Evolutionary conservation across 1,139 yeast species (phyloP), one percentile per base, ranked within the genome.

Genomic region (Blastobotrys elegans): DNA sequence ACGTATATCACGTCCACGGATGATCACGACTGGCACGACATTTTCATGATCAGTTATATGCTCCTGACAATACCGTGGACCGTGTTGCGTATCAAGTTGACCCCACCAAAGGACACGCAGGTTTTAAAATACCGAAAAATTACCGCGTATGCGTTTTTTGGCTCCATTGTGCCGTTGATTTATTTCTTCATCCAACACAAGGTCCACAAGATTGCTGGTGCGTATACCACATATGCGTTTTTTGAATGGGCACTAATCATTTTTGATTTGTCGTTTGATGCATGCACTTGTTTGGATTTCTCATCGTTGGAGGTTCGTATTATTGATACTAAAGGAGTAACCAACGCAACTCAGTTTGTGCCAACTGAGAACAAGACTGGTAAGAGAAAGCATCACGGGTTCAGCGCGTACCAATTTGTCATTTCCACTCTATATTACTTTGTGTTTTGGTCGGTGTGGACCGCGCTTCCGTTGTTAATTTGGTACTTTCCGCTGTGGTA

Each of bases 401-500:
- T 61, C 45, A 52, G 61, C 41, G 47, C 48, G 37, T 44, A 56
- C 48, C 49, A 52, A 20, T 67, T 67, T 47, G 46, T 55, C 21
- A 56, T 66, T 7, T 58, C 63, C 17, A 53, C 59, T 14, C 43
- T 59, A 49, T 66, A 67, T 53, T 63, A 61, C 4, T 83, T 79
- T 62, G 73, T 87, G 50, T 86, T 86, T 63, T 92, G 97, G 96
- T 75, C 97, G 0, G 81, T 83, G 17, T 58, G 80, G 43, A 84
- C 97, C 1, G 78, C 96, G 0, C 71, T 92, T 53, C 84, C 89
- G 46, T 75, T 94, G 50, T 80, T 94, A 61, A 82, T 92, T 44
- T 92, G 98, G 98, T 88, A 86, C 69, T 92, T 92, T 73, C 98
- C 98, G 16, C 73, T 92, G 53, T 92, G 98, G 98, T 79, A 84